Evolutionary conservation across 805 yeast genomes (phyloP).

Genomic region (Barnettozyma salicaria): DNA sequence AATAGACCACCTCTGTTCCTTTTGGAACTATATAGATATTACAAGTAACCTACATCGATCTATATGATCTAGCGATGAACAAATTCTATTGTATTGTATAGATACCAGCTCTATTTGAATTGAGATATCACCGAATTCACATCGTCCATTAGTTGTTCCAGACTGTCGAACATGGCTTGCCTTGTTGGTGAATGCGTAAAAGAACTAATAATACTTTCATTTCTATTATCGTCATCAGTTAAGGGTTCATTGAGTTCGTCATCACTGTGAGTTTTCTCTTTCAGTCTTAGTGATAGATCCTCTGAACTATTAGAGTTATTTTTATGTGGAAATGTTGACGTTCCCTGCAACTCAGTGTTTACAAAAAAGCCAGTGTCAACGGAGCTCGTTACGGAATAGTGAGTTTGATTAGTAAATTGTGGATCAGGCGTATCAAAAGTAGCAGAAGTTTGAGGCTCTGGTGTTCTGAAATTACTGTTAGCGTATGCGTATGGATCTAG

Average conservation of each 20-base stretch:
- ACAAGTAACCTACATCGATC: no score
- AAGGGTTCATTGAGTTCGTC: slow-evolving; percentile 9
- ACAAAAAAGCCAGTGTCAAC: slow-evolving; percentile 24
- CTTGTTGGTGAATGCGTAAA: slow-evolving; percentile 11
- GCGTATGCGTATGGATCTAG: no score
- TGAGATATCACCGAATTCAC: slow-evolving; percentile 14
- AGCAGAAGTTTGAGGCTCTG: no score
- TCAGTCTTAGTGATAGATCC: neutral
- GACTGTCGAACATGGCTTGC: slow-evolving; percentile 17
- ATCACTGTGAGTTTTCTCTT: neutral
- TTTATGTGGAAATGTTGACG: slow-evolving; percentile 4
- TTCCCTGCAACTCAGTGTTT: slow-evolving; percentile 8
- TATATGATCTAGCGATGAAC: neutral
- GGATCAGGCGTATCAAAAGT: no score
- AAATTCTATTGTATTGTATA: neutral
- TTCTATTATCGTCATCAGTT: slow-evolving; percentile 7
- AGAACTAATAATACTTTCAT: slow-evolving; percentile 2
- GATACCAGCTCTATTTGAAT: neutral
- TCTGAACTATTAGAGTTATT: slow-evolving; percentile 4
- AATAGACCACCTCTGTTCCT: no score
- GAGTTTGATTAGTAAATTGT: no score
- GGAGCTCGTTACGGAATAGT: slow-evolving; percentile 8
- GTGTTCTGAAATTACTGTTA: no score
- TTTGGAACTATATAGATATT: no score
- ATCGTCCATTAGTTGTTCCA: slow-evolving; percentile 21